Evolutionary conservation across 257 asterid genomes (phyloP), one percentile per base, ranked within the genome.

Genomic region (Striga asiatica): DNA sequence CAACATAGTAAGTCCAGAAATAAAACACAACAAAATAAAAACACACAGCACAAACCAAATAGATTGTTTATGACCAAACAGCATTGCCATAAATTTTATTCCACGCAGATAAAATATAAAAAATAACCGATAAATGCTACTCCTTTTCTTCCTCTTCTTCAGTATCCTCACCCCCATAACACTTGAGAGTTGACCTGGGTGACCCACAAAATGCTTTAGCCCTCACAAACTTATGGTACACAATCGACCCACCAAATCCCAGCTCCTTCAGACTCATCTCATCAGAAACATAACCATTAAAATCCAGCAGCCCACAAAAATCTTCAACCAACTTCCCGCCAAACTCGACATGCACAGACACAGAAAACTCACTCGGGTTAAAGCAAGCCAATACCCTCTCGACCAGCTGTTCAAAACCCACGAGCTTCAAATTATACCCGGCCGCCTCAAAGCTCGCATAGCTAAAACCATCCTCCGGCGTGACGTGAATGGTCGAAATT

Each of bases 381-480:
- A 86, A 86, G 62, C 96, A 86, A 0, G 75, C 66, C 75, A 86
- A 64, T 38, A 79, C 96, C 69, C 92, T 77, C 61, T 66, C 76
- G 23, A 86, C 71, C 75, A 86, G 49, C 31, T 17, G 29, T 17
- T 74, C 74, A 27, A 81, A 50, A 42, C 70, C 74, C 64, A 61
- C 39, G 12, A 6, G 50, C 54, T 77, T 74, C 31, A 79, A 50
- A 63, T 86, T 71, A 55, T 86, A 86, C 1, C 96, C 96, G 13
- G 82, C 83, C 8, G 88, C 88, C 67, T 86, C 96, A 62, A 86
- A 86, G 72, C 96, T 86, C 0, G 96, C 94, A 8, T 86, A 86
- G 31, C 94, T 86, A 50, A 86, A 86, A 25, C 96, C 96, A 32
- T 86, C 96, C 51, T 86, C 96, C 0, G 96, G 96, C 0, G 96